Percentiles rank a stretch among this genome's conserved stretches.
These are phyloP conservation scores for Bipolaris victoriae DNA, from an alignment of 2,329 filamentous ascomycete genomes.

Conservation along the genomic window DNA sequence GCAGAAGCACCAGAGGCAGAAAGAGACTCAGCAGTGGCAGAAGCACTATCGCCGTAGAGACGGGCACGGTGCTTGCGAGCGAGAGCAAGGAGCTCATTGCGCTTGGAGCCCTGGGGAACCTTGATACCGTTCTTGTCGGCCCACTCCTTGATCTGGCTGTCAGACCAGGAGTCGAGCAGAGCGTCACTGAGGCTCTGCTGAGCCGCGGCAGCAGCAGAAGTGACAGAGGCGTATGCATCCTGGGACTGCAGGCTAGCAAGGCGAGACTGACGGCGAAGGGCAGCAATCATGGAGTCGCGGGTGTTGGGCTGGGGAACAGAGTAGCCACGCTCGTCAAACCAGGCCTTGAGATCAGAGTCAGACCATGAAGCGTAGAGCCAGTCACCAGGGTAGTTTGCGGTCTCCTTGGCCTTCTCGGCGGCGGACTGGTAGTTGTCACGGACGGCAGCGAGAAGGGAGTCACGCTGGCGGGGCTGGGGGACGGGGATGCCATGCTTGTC, in stretches of 20 bases:
- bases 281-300: conserved; percentile 87
- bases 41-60: conserved; percentile 69
- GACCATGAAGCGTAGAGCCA: conserved; percentile 94
- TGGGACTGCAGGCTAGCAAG: conserved; percentile 74
- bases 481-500: conserved; percentile 87
- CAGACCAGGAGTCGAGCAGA: conserved; percentile 88
- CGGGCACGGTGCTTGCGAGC: conserved; percentile 84
- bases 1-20: conserved; percentile 55
- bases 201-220: conserved; percentile 61
- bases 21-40: conserved; percentile 38
- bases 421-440: conserved; percentile 81
- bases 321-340: conserved; percentile 87
- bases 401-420: conserved; percentile 78
- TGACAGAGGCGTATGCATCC: conserved; percentile 53
- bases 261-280: conserved; percentile 88
- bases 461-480: conserved; percentile 85
- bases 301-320: conserved; percentile 81
- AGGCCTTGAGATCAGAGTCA: conserved; percentile 91
- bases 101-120: conserved; percentile 90
- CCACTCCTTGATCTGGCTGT: conserved; percentile 89
- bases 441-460: conserved; percentile 76
- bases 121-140: conserved; percentile 86
- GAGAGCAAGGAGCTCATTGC: conserved; percentile 87
- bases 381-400: conserved; percentile 85
- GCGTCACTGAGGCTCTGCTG: conserved; percentile 79